A percentile compares a stretch with the other conserved stretches of the same genome.
phyloP scores from a whole-genome alignment of 345 rosid species.

The Atalantia buxifolia region DNA sequence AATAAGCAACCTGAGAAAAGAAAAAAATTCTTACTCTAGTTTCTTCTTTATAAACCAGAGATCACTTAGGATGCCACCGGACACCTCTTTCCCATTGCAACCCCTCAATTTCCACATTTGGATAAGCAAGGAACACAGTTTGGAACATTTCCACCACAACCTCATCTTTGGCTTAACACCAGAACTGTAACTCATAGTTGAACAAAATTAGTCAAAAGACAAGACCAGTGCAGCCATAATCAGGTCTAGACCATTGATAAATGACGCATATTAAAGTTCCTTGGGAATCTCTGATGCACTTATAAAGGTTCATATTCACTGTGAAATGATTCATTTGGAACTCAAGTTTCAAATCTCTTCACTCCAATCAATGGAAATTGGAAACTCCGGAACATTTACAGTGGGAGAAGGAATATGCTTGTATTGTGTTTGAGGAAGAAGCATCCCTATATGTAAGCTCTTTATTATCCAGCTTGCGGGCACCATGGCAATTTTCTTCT shows the following conservation, averaged over 20 bases:
- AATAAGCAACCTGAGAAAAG: neutral
- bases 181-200: neutral
- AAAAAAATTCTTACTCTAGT: neutral
- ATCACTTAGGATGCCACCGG: neutral
- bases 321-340: neutral
- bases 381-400: neutral
- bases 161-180: neutral
- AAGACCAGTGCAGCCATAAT: neutral
- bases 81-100: neutral
- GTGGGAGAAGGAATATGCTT: constrained; percentile 6
- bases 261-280: neutral
- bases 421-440: constrained; percentile 26
- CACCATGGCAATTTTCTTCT: constrained; percentile 52
- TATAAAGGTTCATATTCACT: neutral
- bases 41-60: neutral
- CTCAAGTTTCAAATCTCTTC: constrained; percentile 35
- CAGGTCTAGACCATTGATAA: neutral
- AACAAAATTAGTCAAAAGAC: neutral
- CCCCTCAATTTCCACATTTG: neutral
- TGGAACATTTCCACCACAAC: neutral
- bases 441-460: constrained; percentile 46
- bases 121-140: neutral
- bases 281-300: neutral
- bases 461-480: constrained; percentile 44
- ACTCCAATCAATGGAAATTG: constrained; percentile 33